phyloP scores from a whole-genome alignment of 2,329 filamentous ascomycete species.

The Capronia coronata region DNA sequence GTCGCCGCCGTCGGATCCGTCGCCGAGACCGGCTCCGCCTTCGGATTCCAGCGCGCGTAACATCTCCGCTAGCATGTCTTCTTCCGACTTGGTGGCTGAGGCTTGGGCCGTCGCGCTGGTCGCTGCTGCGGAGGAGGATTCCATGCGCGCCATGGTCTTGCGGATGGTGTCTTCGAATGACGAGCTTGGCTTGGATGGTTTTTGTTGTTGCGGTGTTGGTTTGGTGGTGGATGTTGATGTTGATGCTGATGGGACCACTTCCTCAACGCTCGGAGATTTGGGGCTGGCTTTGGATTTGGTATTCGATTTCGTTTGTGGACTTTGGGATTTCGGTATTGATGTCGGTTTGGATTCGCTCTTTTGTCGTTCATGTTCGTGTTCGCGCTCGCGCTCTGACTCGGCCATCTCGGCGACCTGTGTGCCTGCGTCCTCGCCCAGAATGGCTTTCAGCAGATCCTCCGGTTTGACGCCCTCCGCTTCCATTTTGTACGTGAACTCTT shows the following conservation, averaged over 20 bases:
- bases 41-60: constrained; percentile 76
- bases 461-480: constrained; percentile 30
- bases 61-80: constrained; percentile 87
- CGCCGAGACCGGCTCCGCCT: constrained; percentile 48
- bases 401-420: constrained; percentile 16
- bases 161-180: constrained; percentile 85
- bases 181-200: constrained; percentile 8
- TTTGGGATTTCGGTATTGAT: constrained; percentile 27
- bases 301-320: constrained; percentile 26
- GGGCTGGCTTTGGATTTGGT: no score
- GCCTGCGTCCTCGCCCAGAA: constrained; percentile 30
- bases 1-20: constrained; percentile 66
- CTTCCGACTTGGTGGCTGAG: constrained; percentile 53
- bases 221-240: constrained; percentile 25
- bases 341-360: constrained; percentile 26
- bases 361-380: no score
- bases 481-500: constrained; percentile 32
- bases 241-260: constrained; percentile 24
- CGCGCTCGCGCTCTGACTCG: constrained; percentile 23
- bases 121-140: constrained; percentile 76
- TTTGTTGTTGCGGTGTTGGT: constrained; percentile 11
- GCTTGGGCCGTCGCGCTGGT: constrained; percentile 60
- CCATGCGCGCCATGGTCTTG: constrained; percentile 93
- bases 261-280: neutral
- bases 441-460: constrained; percentile 31